A percentile compares a stretch with the other conserved stretches of the same genome.
Evolutionary conservation across 495 filamentous ascomycete species (phyloP).

Genomic region (Daldinia grandis): DNA sequence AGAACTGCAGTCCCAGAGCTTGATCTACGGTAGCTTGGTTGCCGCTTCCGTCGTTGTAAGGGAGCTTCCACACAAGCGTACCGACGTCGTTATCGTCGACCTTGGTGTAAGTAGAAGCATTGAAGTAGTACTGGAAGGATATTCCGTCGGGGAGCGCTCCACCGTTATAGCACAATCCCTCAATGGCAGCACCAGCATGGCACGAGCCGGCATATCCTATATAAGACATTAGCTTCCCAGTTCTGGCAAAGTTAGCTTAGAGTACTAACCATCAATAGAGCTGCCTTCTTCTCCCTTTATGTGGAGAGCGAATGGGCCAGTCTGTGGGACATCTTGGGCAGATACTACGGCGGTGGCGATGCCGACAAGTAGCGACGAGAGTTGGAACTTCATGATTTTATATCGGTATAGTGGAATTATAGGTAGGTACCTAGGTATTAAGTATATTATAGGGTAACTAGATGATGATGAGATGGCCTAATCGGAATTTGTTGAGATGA

Average conservation of each 20-base stretch:
- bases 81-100: slow-evolving; percentile 43
- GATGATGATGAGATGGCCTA: neutral
- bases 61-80: slow-evolving; percentile 54
- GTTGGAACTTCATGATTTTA: slow-evolving; percentile 45
- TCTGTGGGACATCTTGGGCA: slow-evolving; percentile 50
- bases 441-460: neutral
- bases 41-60: slow-evolving; percentile 35
- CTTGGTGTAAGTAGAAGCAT: slow-evolving; percentile 50
- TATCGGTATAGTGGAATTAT: neutral
- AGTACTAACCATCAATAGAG: slow-evolving; percentile 47
- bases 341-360: slow-evolving; percentile 43
- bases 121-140: slow-evolving; percentile 48
- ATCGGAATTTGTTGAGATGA: neutral
- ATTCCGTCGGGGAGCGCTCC: slow-evolving; percentile 17
- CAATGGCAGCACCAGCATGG: slow-evolving; percentile 64
- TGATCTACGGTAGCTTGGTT: slow-evolving; percentile 41
- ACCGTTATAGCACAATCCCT: slow-evolving; percentile 58
- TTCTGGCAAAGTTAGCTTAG: slow-evolving; percentile 25
- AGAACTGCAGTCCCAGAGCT: slow-evolving; percentile 51
- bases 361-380: slow-evolving; percentile 41
- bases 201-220: slow-evolving; percentile 57
- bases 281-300: slow-evolving; percentile 41
- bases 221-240: slow-evolving; percentile 46
- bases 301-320: slow-evolving; percentile 53
- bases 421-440: too few relatives aligned